phyloP scores from a whole-genome alignment of 495 filamentous ascomycete genomes.

The Chaetomium cochliodes region DNA sequence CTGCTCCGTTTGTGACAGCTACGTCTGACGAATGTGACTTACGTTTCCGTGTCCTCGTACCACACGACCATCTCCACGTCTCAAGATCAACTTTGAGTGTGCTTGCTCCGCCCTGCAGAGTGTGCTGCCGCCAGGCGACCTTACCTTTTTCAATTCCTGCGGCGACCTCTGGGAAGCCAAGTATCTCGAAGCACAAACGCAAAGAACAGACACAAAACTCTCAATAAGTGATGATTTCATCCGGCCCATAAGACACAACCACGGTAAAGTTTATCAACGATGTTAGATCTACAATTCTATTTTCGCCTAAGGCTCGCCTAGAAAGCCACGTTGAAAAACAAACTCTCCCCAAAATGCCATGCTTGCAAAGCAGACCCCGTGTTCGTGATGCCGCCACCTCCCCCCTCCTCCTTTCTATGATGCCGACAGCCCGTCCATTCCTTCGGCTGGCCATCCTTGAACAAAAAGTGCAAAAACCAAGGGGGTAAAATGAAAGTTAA shows the following conservation, averaged over 20 bases:
- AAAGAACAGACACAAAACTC: too few species aligned
- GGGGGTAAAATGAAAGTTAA: slow-evolving; percentile 1
- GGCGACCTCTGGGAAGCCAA: not conserved
- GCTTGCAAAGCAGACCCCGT: not conserved
- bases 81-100: too few species aligned
- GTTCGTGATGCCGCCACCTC: not conserved
- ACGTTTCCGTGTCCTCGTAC: not conserved
- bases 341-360: not conserved
- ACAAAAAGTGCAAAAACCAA: not conserved
- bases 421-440: not conserved
- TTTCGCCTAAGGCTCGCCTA: not conserved
- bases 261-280: not conserved
- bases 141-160: not conserved
- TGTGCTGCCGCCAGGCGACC: too few species aligned
- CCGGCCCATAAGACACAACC: not conserved
- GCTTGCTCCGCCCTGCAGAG: too few species aligned
- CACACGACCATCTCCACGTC: too few species aligned
- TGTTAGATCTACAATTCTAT: not conserved
- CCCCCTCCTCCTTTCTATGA: not conserved
- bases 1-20: not conserved
- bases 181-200: too few species aligned
- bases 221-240: too few species aligned
- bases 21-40: not conserved
- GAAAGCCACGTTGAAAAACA: not conserved
- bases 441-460: not conserved